phyloP scores from a whole-genome alignment of 306 rosid genomes.

The Lupinus albus region DNA sequence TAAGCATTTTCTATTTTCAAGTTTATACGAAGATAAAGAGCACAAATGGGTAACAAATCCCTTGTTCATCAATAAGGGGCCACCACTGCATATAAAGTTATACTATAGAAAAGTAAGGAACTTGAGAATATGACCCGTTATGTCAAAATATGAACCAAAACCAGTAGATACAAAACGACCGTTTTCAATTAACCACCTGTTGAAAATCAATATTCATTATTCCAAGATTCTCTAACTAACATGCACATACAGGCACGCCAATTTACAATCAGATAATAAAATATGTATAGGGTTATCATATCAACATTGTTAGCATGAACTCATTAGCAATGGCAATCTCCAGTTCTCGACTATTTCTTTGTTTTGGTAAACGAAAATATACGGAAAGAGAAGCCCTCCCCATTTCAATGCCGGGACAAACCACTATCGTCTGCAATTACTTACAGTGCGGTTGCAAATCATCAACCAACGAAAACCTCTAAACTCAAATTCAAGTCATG shows the following conservation, averaged over 20 bases:
- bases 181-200: background rate
- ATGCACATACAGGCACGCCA: background rate
- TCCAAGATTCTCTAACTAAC: background rate
- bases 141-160: background rate
- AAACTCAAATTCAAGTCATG: background rate
- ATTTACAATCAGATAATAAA: constrained; percentile 1
- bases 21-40: background rate
- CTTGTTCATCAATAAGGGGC: background rate
- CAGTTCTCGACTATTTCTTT: background rate
- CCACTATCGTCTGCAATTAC: too few species aligned
- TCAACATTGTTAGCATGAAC: background rate
- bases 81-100: background rate
- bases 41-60: background rate
- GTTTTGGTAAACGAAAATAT: too few species aligned
- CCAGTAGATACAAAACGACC: background rate
- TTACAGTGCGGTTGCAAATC: background rate
- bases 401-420: too few species aligned
- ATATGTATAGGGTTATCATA: too few species aligned
- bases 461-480: background rate
- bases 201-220: background rate
- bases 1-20: background rate
- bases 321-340: background rate
- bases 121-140: too few species aligned
- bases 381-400: too few species aligned
- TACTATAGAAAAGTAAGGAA: background rate